phyloP scores from a whole-genome alignment of 129 eudicot genomes.

The Flaveria bidentis region DNA sequence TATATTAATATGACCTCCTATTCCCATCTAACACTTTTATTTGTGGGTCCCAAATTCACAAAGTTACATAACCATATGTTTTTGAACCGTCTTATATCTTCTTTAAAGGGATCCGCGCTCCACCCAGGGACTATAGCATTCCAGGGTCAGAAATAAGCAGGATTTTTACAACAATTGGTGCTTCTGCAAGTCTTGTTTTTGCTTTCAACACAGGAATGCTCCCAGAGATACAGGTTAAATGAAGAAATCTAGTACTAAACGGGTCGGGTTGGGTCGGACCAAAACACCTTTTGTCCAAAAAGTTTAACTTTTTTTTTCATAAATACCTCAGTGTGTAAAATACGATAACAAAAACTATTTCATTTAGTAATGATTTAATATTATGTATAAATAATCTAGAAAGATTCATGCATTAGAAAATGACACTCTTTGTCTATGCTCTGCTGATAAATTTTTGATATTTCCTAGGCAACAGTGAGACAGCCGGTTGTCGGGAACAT shows the following conservation, averaged over 20 bases:
- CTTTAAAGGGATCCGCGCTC: slow-evolving; percentile 59
- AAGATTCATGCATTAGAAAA: not conserved
- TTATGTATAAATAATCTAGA: not conserved
- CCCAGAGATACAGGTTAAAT: slow-evolving; percentile 92
- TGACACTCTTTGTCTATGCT: not conserved
- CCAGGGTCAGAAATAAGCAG: slow-evolving; percentile 55
- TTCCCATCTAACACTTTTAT: not conserved
- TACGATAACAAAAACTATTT: not conserved
- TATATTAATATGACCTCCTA: slow-evolving; percentile 37
- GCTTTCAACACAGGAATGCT: slow-evolving; percentile 99
- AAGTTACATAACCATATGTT: not conserved
- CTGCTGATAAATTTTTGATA: not conserved
- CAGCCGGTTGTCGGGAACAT: slow-evolving; percentile 85
- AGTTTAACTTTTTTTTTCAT: not conserved
- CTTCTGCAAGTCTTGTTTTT: slow-evolving; percentile 89
- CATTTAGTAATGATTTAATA: not conserved
- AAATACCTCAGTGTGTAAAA: not conserved
- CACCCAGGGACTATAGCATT: slow-evolving; percentile 78
- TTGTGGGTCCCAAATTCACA: slow-evolving; percentile 1
- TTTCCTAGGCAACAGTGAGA: slow-evolving; percentile 81
- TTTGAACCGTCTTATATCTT: not conserved
- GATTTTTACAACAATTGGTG: slow-evolving; percentile 85
- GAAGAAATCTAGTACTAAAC: not conserved
- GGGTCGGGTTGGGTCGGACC: not conserved
- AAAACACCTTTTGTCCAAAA: not conserved